Evolutionary conservation across 441 rosid genomes (phyloP), one percentile per base, ranked within the genome.

Genomic region (Lepidium campestre): DNA sequence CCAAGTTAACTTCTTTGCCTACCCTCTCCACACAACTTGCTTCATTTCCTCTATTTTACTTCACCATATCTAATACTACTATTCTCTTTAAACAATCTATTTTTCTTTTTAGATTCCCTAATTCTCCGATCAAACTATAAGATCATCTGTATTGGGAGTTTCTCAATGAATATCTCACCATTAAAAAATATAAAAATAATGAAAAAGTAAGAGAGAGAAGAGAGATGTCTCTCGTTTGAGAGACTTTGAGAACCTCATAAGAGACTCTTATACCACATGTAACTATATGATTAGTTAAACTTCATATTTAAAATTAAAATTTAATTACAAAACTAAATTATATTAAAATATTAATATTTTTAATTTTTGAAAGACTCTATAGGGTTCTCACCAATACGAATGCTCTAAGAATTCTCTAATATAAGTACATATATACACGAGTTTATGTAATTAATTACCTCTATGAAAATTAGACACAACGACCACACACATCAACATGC

Each of bases 1-100:
- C 59, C 37, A 71, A 56, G 75, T 56, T 47, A 62, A 56, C 59
- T 56, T 63, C 34, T 56, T 37, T 62, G 45, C 62, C 25, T 29
- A 32, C 47, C 39, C 44, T 46, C 34, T 52, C 6, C 34, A 34
- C 55, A 34, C 55, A 55, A 37, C 52, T 71, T 71, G 29, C 64
- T 6, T 46, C 34, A 13, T 44, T 35, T 42, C 36, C 45, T 23
- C 39, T 10, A 52, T 32, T 50, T 10, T 22, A 20, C 19, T 29
- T 52, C 53, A 59, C 45, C 66, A 29, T 42, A 42, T 53, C 7
- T 27, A 29, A 23, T 39, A 19, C 27, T 25, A 25, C 3, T 23
- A 54, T 32, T 31, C 20, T 35, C 32, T 10, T 15, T 46, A 2
- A 46, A 56, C 18, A 20, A 12, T 45, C 3, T 25, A 13, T 7